phyloP scores from a whole-genome alignment of 305 asterid genomes.

The Euphrasia arctica region DNA sequence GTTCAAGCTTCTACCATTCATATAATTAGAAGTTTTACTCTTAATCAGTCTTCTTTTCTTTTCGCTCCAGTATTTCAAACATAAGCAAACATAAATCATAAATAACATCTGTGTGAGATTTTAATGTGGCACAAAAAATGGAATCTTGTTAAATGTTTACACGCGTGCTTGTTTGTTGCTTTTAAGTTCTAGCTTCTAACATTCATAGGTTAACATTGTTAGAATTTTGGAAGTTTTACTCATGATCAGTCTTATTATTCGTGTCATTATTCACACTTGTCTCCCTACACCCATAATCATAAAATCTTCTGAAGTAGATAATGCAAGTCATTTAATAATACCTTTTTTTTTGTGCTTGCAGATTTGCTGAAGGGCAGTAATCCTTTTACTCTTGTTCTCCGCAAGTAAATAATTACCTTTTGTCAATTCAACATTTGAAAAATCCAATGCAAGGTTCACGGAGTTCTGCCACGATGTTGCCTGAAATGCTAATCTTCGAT shows the following conservation, averaged over 20 bases:
- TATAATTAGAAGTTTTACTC: neutral
- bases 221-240: neutral
- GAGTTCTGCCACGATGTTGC: slow-evolving; percentile 61
- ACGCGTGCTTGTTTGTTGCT: slow-evolving; percentile 15
- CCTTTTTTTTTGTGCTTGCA: slow-evolving; percentile 32
- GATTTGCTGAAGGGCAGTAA: slow-evolving; percentile 33
- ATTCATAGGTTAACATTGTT: slow-evolving; percentile 9
- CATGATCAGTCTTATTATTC: neutral
- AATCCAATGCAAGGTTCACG: slow-evolving; percentile 74
- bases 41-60: neutral
- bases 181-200: slow-evolving; percentile 21
- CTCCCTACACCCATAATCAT: no score
- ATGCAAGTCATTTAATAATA: neutral
- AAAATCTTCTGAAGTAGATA: no score
- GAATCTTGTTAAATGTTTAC: neutral
- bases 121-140: neutral
- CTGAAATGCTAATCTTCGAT: slow-evolving; percentile 61
- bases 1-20: slow-evolving; percentile 19
- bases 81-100: no score
- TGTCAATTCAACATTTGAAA: slow-evolving; percentile 18
- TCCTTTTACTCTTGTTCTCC: slow-evolving; percentile 7
- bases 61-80: slow-evolving; percentile 20
- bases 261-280: neutral
- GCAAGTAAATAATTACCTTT: neutral
- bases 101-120: no score